Conservation (phyloP, 192 early-diverging fungal genomes). For the Obelidium mucronatum region DNA sequence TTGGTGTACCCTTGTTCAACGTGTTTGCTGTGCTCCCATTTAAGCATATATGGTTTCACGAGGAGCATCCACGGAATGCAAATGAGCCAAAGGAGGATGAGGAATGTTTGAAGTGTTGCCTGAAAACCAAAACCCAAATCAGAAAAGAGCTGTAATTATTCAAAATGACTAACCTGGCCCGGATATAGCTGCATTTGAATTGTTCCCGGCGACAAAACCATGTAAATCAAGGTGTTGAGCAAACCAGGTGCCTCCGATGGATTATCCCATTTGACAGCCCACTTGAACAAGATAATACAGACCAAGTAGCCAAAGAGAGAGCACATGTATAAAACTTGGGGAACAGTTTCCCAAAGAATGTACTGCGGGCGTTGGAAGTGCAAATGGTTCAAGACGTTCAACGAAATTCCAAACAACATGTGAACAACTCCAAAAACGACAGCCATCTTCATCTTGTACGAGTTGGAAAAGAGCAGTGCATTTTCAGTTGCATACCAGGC, state of each 20-base stretch:
- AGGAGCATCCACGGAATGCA: constrained; percentile 99
- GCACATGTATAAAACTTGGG: constrained; percentile 93
- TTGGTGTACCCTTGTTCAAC: constrained; percentile 68
- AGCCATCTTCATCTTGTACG: constrained; percentile 99
- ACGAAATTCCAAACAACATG: constrained; percentile 93
- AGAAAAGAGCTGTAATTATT: too few species aligned
- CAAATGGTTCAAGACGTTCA: constrained; percentile 89
- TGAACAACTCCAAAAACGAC: constrained; percentile 96
- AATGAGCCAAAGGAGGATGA: constrained; percentile 83
- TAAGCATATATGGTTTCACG: constrained; percentile 87
- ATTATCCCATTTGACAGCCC: constrained; percentile 90
- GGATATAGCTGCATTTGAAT: constrained; percentile 81
- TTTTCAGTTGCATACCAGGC: constrained; percentile 96
- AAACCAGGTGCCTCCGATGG: constrained; percentile 81
- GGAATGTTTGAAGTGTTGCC: constrained; percentile 76
- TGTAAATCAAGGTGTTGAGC: constrained; percentile 99
- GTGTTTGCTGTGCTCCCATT: constrained; percentile 73
- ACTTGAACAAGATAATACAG: constrained; percentile 93
- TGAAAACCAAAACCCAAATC: constrained; percentile 22
- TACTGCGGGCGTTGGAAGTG: constrained; percentile 84
- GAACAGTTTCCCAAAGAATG: constrained; percentile 88
- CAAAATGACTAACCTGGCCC: constrained; percentile 74
- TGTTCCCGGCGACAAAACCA: constrained; percentile 94
- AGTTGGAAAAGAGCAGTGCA: constrained; percentile 93
- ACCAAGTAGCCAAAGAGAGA: constrained; percentile 96